Conservation (phyloP, 2,329 filamentous ascomycete genomes). For the Rhexocercosporidium sp. region DNA sequence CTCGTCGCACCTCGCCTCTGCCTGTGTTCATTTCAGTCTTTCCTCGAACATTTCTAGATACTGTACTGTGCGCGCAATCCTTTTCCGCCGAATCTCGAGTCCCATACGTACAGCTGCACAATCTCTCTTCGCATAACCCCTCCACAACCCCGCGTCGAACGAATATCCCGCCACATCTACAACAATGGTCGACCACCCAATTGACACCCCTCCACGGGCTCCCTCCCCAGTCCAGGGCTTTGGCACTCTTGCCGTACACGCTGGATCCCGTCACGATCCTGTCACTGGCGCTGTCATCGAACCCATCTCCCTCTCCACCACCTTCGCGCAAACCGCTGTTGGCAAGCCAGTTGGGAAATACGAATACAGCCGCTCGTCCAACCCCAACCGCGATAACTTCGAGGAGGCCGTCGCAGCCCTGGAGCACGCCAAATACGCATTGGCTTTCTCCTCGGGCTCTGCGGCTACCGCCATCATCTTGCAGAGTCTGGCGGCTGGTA, state of each 20-base stretch:
- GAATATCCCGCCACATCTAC: slow-evolving; percentile 1
- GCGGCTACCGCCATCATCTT: slow-evolving; percentile 93
- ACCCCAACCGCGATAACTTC: slow-evolving; percentile 95
- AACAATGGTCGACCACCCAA: slow-evolving; percentile 54
- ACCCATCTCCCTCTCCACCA: slow-evolving; percentile 93
- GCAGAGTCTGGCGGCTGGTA: slow-evolving; percentile 87
- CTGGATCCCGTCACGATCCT: slow-evolving; percentile 88
- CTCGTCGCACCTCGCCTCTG: background rate
- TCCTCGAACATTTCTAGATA: background rate
- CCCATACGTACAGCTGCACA: background rate
- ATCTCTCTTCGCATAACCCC: background rate
- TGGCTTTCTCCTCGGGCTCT: slow-evolving; percentile 93
- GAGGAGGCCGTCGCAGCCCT: slow-evolving; percentile 89
- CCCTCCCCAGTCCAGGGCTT: slow-evolving; percentile 80
- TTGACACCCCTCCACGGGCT: slow-evolving; percentile 75
- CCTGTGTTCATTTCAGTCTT: background rate
- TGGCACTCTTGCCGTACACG: slow-evolving; percentile 93
- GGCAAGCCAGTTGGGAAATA: slow-evolving; percentile 86
- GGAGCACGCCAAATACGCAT: slow-evolving; percentile 88
- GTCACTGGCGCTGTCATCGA: slow-evolving; percentile 94
- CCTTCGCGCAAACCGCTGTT: slow-evolving; percentile 88
- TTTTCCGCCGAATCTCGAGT: too few species aligned
- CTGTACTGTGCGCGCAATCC: too few species aligned
- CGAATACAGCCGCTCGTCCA: slow-evolving; percentile 92
- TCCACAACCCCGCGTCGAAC: slow-evolving; percentile 10